These are phyloP conservation scores for Dactylonectria macrodidyma DNA, from an alignment of 2,329 filamentous ascomycete species.

Conservation along the genomic window DNA sequence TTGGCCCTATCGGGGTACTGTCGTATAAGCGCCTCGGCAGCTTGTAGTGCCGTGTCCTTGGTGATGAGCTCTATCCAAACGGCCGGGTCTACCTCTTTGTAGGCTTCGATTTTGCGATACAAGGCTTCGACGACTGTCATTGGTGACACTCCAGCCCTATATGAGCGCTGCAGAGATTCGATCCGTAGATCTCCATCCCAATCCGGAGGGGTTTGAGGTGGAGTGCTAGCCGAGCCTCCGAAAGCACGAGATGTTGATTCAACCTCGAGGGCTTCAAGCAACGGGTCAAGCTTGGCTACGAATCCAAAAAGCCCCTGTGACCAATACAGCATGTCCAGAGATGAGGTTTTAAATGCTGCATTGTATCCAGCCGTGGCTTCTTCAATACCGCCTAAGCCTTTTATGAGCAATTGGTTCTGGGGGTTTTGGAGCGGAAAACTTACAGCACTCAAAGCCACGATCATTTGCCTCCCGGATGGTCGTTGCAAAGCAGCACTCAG, in stretches of 20 bases:
- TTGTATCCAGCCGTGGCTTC: constrained; percentile 18
- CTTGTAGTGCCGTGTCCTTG: constrained; percentile 51
- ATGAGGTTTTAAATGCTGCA: constrained; percentile 40
- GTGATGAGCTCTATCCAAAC: constrained; percentile 51
- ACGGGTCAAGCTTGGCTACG: constrained; percentile 15
- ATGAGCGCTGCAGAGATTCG: constrained; percentile 16
- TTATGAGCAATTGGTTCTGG: constrained; percentile 60
- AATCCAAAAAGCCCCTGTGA: constrained; percentile 63
- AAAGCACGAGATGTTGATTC: constrained; percentile 2
- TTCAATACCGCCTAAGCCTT: constrained; percentile 14
- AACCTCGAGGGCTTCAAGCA: constrained; percentile 13
- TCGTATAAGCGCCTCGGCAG: constrained; percentile 12
- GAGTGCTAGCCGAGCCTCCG: neutral
- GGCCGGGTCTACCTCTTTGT: constrained; percentile 11
- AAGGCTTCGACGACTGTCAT: constrained; percentile 13
- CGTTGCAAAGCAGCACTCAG: constrained; percentile 69
- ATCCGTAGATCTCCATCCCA: constrained; percentile 15
- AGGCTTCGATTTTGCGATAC: constrained; percentile 16
- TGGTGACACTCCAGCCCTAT: constrained; percentile 15
- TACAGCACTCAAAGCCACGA: constrained; percentile 73
- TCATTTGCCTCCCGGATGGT: constrained; percentile 71
- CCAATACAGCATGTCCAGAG: constrained; percentile 65
- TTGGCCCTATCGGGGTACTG: constrained; percentile 44
- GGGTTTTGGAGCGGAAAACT: constrained; percentile 65
- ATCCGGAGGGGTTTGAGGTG: constrained; percentile 14